A percentile compares a stretch with the other conserved stretches of the same genome.
These are phyloP conservation scores for Oenanthe sinensis DNA, from an alignment of 129 eudicot species.

Conservation along the genomic window DNA sequence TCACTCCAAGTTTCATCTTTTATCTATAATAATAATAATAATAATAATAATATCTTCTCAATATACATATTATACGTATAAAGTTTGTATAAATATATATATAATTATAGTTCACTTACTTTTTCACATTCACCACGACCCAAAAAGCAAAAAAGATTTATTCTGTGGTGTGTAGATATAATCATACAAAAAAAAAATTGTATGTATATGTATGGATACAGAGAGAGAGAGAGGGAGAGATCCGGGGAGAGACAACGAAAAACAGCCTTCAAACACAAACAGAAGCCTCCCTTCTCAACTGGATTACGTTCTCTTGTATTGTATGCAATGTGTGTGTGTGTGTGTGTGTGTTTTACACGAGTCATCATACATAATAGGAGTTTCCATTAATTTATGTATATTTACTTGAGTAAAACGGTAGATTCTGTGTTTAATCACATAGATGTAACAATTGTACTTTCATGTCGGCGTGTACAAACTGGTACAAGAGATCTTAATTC, in stretches of 20 bases:
- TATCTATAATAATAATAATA: background rate
- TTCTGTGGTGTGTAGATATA: background rate
- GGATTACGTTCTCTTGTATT: background rate
- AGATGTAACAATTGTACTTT: too few species aligned
- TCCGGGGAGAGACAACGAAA: background rate
- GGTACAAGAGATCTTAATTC: too few species aligned
- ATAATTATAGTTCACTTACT: background rate
- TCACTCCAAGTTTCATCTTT: slow-evolving; percentile 12
- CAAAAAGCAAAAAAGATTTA: background rate
- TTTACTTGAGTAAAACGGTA: too few species aligned
- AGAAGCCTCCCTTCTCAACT: background rate
- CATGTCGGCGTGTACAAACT: too few species aligned
- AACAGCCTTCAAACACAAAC: slow-evolving; percentile 3
- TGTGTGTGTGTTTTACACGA: too few species aligned
- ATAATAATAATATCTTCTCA: background rate
- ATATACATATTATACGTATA: background rate
- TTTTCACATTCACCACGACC: background rate
- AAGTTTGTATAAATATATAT: background rate
- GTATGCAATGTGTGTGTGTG: too few species aligned
- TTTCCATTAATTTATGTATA: too few species aligned
- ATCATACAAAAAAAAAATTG: background rate
- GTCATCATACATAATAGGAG: too few species aligned
- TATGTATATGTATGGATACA: background rate
- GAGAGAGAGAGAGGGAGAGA: background rate
- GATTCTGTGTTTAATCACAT: too few species aligned